phyloP scores from a whole-genome alignment of 306 rosid species.

The Trifolium subterraneum region DNA sequence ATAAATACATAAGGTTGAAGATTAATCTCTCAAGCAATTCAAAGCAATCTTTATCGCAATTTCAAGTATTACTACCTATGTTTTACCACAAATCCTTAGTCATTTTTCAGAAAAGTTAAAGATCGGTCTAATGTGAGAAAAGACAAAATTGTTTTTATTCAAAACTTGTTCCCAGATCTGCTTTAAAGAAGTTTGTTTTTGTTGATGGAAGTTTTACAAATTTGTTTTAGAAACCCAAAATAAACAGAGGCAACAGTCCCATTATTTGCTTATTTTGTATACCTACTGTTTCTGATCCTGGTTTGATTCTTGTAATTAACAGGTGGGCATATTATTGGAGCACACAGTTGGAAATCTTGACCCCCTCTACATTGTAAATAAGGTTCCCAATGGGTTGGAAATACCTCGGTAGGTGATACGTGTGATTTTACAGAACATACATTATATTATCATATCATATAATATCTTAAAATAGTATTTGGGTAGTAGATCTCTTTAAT shows the following conservation, averaged over 20 bases:
- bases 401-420: constrained; percentile 78
- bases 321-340: constrained; percentile 94
- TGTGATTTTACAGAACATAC: constrained; percentile 25
- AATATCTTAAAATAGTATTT: constrained; percentile 11
- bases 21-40: neutral
- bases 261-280: neutral
- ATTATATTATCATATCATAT: neutral
- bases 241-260: neutral
- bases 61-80: neutral
- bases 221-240: neutral
- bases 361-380: constrained; percentile 81
- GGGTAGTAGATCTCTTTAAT: constrained; percentile 20
- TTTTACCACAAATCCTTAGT: neutral
- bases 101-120: neutral
- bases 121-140: neutral
- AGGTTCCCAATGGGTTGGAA: constrained; percentile 93
- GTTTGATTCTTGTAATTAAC: constrained; percentile 46
- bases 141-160: constrained; percentile 13
- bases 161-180: neutral
- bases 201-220: neutral
- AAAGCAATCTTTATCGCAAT: neutral
- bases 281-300: constrained; percentile 25
- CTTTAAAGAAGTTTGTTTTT: constrained; percentile 13
- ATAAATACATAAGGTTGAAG: neutral
- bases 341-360: constrained; percentile 93